phyloP scores from a whole-genome alignment of 352 stramenopile genomes.

The Hyaloperonospora arabidopsidis region DNA sequence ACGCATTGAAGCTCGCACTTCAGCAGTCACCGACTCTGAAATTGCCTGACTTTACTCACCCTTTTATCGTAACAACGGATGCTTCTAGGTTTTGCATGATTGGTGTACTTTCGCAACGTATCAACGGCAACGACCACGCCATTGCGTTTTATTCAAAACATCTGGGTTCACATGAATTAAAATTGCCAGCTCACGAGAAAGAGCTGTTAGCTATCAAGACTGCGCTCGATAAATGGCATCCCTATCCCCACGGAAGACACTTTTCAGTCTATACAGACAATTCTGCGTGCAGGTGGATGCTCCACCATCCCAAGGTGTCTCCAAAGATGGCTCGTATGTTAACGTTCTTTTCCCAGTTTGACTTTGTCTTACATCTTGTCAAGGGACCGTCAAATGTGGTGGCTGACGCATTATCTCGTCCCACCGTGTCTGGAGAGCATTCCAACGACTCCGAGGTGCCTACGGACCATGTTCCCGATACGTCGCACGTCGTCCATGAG shows the following conservation, averaged over 20 bases:
- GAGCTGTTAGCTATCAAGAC: slow-evolving; percentile 1
- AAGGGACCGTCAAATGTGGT: slow-evolving; percentile 4
- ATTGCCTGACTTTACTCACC: too few species aligned
- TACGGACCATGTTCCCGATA: background rate
- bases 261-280: slow-evolving; percentile 4
- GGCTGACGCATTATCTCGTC: slow-evolving; percentile 1
- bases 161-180: background rate
- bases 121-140: too few species aligned
- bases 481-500: background rate
- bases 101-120: too few species aligned
- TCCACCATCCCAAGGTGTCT: slow-evolving; percentile 9
- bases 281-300: slow-evolving; percentile 5
- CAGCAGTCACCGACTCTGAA: too few species aligned
- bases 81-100: too few species aligned
- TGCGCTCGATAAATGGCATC: background rate
- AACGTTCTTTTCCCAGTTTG: slow-evolving; percentile 10
- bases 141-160: too few species aligned
- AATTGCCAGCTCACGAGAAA: background rate
- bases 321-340: slow-evolving; percentile 6
- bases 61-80: too few species aligned
- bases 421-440: background rate
- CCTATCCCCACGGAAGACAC: slow-evolving; percentile 1
- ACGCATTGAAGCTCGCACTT: too few species aligned
- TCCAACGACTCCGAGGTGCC: background rate
- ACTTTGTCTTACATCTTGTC: slow-evolving; percentile 4